phyloP scores from a whole-genome alignment of 1,284 basidiomycete species.

The Malassezia vespertilionis region DNA sequence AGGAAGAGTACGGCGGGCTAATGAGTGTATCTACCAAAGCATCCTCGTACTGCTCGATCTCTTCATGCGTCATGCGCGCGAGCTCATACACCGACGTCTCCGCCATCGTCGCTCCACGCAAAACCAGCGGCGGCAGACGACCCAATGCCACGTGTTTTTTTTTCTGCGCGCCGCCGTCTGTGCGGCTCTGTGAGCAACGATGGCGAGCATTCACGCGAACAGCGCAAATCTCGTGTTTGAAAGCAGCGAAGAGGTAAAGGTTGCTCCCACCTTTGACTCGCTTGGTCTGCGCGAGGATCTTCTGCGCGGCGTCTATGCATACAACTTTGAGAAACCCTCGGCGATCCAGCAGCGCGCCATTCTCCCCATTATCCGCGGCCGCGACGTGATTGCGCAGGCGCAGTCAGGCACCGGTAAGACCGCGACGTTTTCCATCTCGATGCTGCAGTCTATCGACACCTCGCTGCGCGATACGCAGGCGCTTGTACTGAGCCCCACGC shows the following conservation, averaged over 20 bases:
- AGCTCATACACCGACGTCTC: slow-evolving; percentile 75
- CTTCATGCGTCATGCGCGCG: slow-evolving; percentile 86
- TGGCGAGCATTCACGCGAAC: slow-evolving; percentile 7
- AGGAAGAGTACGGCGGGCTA: slow-evolving; percentile 26
- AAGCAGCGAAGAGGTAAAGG: slow-evolving; percentile 83
- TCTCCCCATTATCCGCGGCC: slow-evolving; percentile 52
- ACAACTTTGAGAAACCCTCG: slow-evolving; percentile 53
- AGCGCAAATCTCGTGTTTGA: slow-evolving; percentile 74
- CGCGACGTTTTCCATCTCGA: slow-evolving; percentile 61
- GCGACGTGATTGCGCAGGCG: slow-evolving; percentile 95
- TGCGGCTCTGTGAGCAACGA: slow-evolving; percentile 5
- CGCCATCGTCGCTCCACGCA: slow-evolving; percentile 30
- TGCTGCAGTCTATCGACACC: slow-evolving; percentile 76
- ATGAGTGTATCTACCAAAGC: slow-evolving; percentile 53
- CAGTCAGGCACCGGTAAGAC: slow-evolving; percentile 99
- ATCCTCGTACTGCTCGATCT: slow-evolving; percentile 73
- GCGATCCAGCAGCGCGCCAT: slow-evolving; percentile 41
- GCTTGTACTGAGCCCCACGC: slow-evolving; percentile 71
- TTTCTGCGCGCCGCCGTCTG: not conserved
- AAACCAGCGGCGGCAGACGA: not conserved
- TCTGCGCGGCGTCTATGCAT: slow-evolving; percentile 92
- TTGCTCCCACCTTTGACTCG: slow-evolving; percentile 58
- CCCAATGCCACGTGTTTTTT: slow-evolving; percentile 6
- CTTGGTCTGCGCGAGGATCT: slow-evolving; percentile 90
- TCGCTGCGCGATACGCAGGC: slow-evolving; percentile 91